Evolutionary conservation across 305 asterid species (phyloP).

Genomic region (Nicotiana rustica): DNA sequence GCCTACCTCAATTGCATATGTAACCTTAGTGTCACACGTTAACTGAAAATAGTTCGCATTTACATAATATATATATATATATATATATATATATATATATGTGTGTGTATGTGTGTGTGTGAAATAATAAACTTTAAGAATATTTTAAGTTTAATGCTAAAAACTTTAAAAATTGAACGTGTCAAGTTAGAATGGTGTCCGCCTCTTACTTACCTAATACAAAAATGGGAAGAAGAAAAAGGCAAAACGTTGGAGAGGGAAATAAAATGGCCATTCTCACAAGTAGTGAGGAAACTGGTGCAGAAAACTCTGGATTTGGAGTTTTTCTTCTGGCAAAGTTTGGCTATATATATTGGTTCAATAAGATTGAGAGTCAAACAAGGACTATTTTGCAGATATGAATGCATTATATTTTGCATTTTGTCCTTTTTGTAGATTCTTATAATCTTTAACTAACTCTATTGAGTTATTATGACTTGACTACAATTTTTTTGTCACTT

Average conservation of each 20-base stretch:
- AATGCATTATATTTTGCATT: background rate
- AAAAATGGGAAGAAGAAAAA: constrained; percentile 4
- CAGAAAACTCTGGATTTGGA: background rate
- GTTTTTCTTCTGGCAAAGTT: too few species aligned
- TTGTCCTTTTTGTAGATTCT: background rate
- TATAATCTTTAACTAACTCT: background rate
- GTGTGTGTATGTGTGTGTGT: too few species aligned
- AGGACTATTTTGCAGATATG: background rate
- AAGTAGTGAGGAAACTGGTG: background rate
- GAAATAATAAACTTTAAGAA: too few species aligned
- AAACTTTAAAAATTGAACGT: too few species aligned
- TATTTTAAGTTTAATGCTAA: too few species aligned
- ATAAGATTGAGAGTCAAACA: background rate
- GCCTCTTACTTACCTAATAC: background rate
- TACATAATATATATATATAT: too few species aligned
- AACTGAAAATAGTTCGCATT: too few species aligned
- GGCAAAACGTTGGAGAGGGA: background rate
- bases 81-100: too few species aligned
- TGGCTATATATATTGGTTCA: too few species aligned
- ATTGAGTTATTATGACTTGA: background rate
- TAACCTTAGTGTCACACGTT: too few species aligned
- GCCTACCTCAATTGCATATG: too few species aligned
- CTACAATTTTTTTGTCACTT: background rate
- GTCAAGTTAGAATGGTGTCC: too few species aligned
- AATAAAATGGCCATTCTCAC: background rate